phyloP scores from a whole-genome alignment of 495 filamentous ascomycete species.

The Viridothelium virens region DNA sequence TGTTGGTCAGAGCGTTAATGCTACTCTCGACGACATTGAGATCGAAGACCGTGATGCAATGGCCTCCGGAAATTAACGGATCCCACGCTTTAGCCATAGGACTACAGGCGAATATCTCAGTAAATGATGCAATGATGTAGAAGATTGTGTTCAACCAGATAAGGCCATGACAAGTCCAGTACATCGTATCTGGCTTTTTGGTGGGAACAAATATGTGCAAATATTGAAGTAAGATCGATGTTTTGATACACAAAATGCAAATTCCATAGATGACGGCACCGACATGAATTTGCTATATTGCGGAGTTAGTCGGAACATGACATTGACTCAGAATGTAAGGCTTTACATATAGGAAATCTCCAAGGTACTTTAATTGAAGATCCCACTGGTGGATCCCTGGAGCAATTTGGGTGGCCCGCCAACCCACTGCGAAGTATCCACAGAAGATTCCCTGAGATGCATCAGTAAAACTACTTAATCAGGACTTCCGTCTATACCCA shows the following conservation, averaged over 20 bases:
- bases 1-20: slow-evolving; percentile 4
- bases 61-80: background rate
- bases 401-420: background rate
- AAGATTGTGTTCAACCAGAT: slow-evolving; percentile 10
- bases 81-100: slow-evolving; percentile 13
- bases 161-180: slow-evolving; percentile 8
- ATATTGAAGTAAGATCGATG: slow-evolving; percentile 1
- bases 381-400: background rate
- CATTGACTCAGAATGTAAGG: background rate
- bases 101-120: slow-evolving; percentile 14
- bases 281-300: background rate
- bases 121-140: slow-evolving; percentile 11
- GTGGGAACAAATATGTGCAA: background rate
- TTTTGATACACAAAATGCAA: background rate
- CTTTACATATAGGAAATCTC: background rate
- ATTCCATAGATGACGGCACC: background rate
- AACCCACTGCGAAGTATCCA: background rate
- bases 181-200: background rate
- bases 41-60: slow-evolving; percentile 1
- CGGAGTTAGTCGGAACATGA: background rate
- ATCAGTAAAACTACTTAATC: background rate
- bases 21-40: background rate
- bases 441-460: background rate
- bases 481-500: background rate
- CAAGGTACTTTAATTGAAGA: background rate